Evolutionary conservation across 176 grass and related monocot genomes (phyloP).

Genomic region (Alopecurus myosuroides): DNA sequence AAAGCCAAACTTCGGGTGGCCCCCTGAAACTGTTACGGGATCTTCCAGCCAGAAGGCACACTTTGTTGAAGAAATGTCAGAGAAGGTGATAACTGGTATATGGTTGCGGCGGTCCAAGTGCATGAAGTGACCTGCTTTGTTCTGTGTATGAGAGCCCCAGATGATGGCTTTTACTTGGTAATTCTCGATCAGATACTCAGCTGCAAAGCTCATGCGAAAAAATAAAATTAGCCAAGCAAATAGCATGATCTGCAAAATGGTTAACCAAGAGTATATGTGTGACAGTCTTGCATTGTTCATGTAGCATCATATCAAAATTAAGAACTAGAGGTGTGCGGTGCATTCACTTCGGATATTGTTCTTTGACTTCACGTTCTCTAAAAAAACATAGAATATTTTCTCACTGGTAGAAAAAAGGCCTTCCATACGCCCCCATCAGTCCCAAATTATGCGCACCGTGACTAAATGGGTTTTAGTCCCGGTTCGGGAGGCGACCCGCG

Average conservation of each 20-base stretch:
- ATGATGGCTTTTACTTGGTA: conserved; percentile 28
- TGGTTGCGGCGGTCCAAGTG: background rate
- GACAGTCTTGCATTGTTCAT: background rate
- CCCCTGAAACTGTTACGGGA: background rate
- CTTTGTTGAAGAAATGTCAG: background rate
- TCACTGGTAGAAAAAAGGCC: too few species aligned
- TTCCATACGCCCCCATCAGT: too few species aligned
- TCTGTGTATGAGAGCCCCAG: conserved; percentile 9
- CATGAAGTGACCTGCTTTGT: conserved; percentile 1
- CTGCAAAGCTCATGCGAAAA: background rate
- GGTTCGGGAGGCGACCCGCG: too few species aligned
- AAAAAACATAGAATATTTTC: too few species aligned
- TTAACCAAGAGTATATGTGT: background rate
- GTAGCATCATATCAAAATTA: background rate
- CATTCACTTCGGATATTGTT: background rate
- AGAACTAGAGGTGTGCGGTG: background rate
- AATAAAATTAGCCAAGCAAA: background rate
- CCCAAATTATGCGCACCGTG: too few species aligned
- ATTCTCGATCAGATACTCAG: conserved; percentile 34
- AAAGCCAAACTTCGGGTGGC: background rate
- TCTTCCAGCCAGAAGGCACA: background rate
- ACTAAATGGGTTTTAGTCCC: too few species aligned
- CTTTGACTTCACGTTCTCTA: too few species aligned
- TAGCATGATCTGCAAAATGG: background rate
- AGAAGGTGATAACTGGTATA: conserved; percentile 33